A percentile compares a stretch with the other conserved stretches of the same genome.
Conservation (phyloP, 768 basidiomycete genomes). For the Pleurotus ostreatus region DNA sequence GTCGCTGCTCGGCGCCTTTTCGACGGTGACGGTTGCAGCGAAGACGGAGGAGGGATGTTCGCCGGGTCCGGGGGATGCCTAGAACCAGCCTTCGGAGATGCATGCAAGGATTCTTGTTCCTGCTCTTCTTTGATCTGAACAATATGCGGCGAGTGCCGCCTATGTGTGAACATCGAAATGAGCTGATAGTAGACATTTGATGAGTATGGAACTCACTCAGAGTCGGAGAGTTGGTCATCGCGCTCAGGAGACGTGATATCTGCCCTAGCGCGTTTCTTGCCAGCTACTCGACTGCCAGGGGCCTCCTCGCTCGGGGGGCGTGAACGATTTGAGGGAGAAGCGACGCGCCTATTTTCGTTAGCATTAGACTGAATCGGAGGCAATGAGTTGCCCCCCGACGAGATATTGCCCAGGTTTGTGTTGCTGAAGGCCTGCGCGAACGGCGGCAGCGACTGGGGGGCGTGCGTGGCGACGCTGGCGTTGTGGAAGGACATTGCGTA, state of each 20-base stretch:
- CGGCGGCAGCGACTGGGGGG: constrained; percentile 67
- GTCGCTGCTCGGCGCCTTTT: constrained; percentile 69
- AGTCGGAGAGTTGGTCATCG: constrained; percentile 34
- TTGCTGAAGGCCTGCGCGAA: constrained; percentile 73
- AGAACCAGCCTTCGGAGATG: constrained; percentile 29
- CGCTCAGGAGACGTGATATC: constrained; percentile 29
- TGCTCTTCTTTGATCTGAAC: constrained; percentile 63
- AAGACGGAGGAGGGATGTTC: constrained; percentile 36
- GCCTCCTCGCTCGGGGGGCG: constrained; percentile 28
- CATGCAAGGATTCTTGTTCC: constrained; percentile 43
- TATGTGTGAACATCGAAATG: constrained; percentile 15
- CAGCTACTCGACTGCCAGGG: constrained; percentile 16
- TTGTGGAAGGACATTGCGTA: constrained; percentile 38
- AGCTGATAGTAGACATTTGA: constrained; percentile 16
- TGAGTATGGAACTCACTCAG: constrained; percentile 37
- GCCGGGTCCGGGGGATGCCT: constrained; percentile 18
- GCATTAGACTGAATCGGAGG: constrained; percentile 59
- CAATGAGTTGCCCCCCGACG: constrained; percentile 49
- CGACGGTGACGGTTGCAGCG: constrained; percentile 37
- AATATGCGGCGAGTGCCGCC: constrained; percentile 39
- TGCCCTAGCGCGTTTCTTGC: constrained; percentile 44
- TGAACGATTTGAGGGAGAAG: constrained; percentile 25
- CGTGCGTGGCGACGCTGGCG: constrained; percentile 38
- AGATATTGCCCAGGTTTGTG: constrained; percentile 48
- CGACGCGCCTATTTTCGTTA: constrained; percentile 29